Evolutionary conservation across 805 yeast species (phyloP), one percentile per base, ranked within the genome.

Genomic region (Hanseniaspora lachancei): DNA sequence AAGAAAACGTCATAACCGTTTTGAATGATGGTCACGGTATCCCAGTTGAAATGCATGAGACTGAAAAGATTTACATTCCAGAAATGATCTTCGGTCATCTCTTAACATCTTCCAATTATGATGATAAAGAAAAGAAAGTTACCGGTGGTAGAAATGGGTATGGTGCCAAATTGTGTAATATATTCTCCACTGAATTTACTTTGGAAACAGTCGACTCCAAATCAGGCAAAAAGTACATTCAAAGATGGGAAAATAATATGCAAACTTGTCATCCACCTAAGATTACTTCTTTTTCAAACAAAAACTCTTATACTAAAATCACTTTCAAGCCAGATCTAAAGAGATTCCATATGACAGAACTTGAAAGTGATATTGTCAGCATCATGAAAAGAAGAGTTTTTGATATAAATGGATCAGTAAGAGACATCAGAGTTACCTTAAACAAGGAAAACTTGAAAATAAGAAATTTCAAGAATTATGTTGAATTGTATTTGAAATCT

Each of bases 101-200:
- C 58, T 77, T 93, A 60, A 93, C 98, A 0, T 89, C 97, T 1
- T 86, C 96, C 29, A 93, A 93, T 70, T 93, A 93, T 68, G 96
- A 93, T 68, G 98, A 93, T 68, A 80, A 91, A 60, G 86, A 93
- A 65, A 86, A 87, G 70, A 93, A 93, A 69, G 97, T 93, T 36
- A 87, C 95, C 2, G 98, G 98, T 73, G 98, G 98, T 69, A 81
- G 98, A 74, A 93, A 93, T 67, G 98, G 98, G 60, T 93, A 82
- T 66, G 98, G 98, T 70, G 98, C 98, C 49, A 93, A 93, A 67
- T 73, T 93, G 56, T 93, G 98, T 79, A 93, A 93, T 68, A 93
- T 93, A 59, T 93, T 91, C 68, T 88, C 96, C 27, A 85, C 89
- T 4, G 83, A 84, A 63, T 93, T 93, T 66, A 77, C 74, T 15